These are phyloP conservation scores for Rhynchosporium agropyri DNA, from an alignment of 2,329 filamentous ascomycete species.

Conservation along the genomic window DNA sequence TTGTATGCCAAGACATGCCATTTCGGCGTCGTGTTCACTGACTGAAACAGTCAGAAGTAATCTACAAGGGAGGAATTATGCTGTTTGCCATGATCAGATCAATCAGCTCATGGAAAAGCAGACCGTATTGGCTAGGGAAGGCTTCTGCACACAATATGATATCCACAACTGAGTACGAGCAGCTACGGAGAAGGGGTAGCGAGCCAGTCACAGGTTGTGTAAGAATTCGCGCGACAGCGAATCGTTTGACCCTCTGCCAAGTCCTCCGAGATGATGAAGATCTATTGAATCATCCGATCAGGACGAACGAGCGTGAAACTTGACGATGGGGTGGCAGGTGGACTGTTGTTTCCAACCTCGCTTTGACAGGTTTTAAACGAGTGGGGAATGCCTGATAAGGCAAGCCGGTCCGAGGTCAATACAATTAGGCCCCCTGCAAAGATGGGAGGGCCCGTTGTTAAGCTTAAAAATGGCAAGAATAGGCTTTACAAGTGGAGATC, in stretches of 20 bases:
- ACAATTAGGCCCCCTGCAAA: neutral
- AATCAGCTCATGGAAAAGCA: slow-evolving; percentile 18
- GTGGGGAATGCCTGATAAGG: slow-evolving; percentile 4
- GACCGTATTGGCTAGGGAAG: slow-evolving; percentile 12
- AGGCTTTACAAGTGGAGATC: slow-evolving; percentile 5
- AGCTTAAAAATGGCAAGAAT: slow-evolving; percentile 4
- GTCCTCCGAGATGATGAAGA: neutral
- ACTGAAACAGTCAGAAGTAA: slow-evolving; percentile 26
- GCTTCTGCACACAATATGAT: neutral
- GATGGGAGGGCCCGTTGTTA: slow-evolving; percentile 6
- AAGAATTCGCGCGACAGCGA: slow-evolving; percentile 22
- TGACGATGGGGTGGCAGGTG: slow-evolving; percentile 8
- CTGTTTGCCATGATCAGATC: slow-evolving; percentile 10
- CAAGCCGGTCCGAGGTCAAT: neutral
- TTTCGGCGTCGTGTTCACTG: slow-evolving; percentile 11
- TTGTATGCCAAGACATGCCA: slow-evolving; percentile 17
- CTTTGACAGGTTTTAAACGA: slow-evolving; percentile 17
- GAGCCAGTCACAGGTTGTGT: slow-evolving; percentile 11
- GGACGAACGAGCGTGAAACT: slow-evolving; percentile 18
- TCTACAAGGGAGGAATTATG: slow-evolving; percentile 9
- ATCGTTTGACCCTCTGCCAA: slow-evolving; percentile 21
- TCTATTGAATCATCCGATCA: slow-evolving; percentile 16
- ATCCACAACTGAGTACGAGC: slow-evolving; percentile 8
- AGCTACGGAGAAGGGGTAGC: slow-evolving; percentile 5
- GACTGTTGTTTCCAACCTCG: slow-evolving; percentile 18